Percentiles rank a stretch among this genome's conserved stretches.
phyloP scores from a whole-genome alignment of 108 stramenopile species.

The Pseudonitzschia multiseries region DNA sequence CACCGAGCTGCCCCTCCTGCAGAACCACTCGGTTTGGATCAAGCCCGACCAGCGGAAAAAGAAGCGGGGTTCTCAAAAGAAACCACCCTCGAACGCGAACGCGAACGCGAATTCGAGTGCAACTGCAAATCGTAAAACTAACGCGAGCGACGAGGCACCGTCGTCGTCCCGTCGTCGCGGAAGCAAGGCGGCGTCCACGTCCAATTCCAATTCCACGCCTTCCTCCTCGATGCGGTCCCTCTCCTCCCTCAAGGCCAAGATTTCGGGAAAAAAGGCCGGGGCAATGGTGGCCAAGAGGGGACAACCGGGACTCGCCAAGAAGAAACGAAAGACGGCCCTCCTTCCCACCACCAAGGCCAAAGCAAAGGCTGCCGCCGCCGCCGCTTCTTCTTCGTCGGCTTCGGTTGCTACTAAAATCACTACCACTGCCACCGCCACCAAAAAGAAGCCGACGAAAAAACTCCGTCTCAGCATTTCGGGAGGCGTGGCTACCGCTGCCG shows the following conservation, averaged over 20 bases:
- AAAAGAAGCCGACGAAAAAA: not conserved
- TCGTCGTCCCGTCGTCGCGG: not conserved
- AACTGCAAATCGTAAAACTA: too few species aligned
- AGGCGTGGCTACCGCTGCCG: too few species aligned
- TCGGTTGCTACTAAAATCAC: not conserved
- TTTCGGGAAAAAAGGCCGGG: not conserved
- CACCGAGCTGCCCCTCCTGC: not conserved
- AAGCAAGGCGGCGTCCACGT: too few species aligned
- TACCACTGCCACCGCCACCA: not conserved
- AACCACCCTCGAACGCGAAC: too few species aligned
- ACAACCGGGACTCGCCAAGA: not conserved
- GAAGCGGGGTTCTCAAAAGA: conserved; percentile 6
- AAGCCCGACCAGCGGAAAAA: conserved; percentile 15
- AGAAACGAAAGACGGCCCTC: not conserved
- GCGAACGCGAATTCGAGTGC: too few species aligned
- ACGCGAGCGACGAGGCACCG: too few species aligned
- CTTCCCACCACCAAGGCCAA: conserved; percentile 2
- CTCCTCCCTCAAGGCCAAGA: not conserved
- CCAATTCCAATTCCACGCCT: too few species aligned
- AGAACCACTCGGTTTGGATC: conserved; percentile 6
- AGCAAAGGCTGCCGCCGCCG: not conserved
- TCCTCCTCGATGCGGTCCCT: too few species aligned
- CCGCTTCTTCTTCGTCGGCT: not conserved
- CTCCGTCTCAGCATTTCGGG: conserved; percentile 13
- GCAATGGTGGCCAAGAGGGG: too few species aligned